Evolutionary conservation across 306 rosid genomes (phyloP).

Genomic region (Canavalia gladiata): DNA sequence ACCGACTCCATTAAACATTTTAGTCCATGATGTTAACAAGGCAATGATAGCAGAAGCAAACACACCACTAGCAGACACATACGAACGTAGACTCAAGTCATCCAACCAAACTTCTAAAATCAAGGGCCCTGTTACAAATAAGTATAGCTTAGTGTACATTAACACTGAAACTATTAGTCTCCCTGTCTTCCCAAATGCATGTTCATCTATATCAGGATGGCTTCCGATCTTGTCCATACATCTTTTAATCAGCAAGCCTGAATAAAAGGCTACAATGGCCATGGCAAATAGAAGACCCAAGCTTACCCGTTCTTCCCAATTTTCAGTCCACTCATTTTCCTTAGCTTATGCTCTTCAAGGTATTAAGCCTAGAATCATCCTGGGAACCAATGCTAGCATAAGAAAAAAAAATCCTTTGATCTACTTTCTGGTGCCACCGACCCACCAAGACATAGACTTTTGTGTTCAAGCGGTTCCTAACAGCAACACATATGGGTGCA

Average conservation of each 20-base stretch:
- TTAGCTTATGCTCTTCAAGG: too few relatives aligned
- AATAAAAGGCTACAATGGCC: slow-evolving; percentile 63
- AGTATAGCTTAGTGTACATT: slow-evolving; percentile 77
- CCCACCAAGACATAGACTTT: too few relatives aligned
- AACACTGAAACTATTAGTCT: slow-evolving; percentile 58
- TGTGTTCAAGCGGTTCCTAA: too few relatives aligned
- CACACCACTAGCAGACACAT: slow-evolving; percentile 86
- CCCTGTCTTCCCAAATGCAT: slow-evolving; percentile 79
- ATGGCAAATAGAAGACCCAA: slow-evolving; percentile 63
- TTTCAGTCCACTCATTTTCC: too few relatives aligned
- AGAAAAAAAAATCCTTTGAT: too few relatives aligned
- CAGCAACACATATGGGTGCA: too few relatives aligned
- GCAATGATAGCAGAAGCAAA: slow-evolving; percentile 74
- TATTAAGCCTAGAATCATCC: too few relatives aligned
- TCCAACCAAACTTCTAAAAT: slow-evolving; percentile 88
- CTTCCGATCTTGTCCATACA: slow-evolving; percentile 79
- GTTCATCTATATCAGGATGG: slow-evolving; percentile 79
- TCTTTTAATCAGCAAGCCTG: slow-evolving; percentile 69
- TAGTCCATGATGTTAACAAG: slow-evolving; percentile 70
- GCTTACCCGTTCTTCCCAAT: slow-evolving; percentile 56
- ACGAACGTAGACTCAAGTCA: slow-evolving; percentile 74
- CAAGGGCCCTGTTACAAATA: slow-evolving; percentile 77
- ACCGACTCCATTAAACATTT: slow-evolving; percentile 66
- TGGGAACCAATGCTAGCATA: too few relatives aligned
- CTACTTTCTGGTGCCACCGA: too few relatives aligned